phyloP scores from a whole-genome alignment of 805 yeast genomes.

The Saccharomycopsis guyanensis region DNA sequence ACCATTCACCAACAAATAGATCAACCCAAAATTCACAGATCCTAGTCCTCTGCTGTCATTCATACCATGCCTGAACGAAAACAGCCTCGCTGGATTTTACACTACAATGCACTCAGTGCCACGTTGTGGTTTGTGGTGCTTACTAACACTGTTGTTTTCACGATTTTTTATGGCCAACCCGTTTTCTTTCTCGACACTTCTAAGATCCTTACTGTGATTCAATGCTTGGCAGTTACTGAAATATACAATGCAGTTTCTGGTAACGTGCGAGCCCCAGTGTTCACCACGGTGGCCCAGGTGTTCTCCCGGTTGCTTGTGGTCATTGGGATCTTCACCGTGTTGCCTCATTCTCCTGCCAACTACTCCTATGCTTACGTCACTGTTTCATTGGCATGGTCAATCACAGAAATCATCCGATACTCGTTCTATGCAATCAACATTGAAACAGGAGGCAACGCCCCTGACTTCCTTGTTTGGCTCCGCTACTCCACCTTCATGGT shows the following conservation, averaged over 20 bases:
- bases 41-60: too few relatives aligned
- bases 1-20: too few relatives aligned
- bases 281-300: conserved; percentile 84
- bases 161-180: conserved; percentile 51
- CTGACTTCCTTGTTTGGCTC: conserved; percentile 53
- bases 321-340: conserved; percentile 67
- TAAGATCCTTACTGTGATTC: conserved; percentile 55
- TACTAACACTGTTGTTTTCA: conserved; percentile 34
- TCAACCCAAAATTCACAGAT: too few relatives aligned
- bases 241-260: conserved; percentile 72
- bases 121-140: conserved; percentile 47
- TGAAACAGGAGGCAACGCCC: conserved; percentile 42
- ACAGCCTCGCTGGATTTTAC: conserved; percentile 28
- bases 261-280: conserved; percentile 73
- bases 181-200: conserved; percentile 52
- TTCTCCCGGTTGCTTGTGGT: conserved; percentile 77
- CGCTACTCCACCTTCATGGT: conserved; percentile 80
- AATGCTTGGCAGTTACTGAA: conserved; percentile 74
- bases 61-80: conserved; percentile 1
- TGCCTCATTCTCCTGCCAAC: conserved; percentile 67
- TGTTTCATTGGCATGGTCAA: conserved; percentile 78
- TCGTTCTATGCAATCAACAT: conserved; percentile 74
- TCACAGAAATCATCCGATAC: conserved; percentile 89
- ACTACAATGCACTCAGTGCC: conserved; percentile 48
- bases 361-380: conserved; percentile 53